Evolutionary conservation across 805 yeast species (phyloP), one percentile per base, ranked within the genome.

Genomic region (Wickerhamomyces bovis): DNA sequence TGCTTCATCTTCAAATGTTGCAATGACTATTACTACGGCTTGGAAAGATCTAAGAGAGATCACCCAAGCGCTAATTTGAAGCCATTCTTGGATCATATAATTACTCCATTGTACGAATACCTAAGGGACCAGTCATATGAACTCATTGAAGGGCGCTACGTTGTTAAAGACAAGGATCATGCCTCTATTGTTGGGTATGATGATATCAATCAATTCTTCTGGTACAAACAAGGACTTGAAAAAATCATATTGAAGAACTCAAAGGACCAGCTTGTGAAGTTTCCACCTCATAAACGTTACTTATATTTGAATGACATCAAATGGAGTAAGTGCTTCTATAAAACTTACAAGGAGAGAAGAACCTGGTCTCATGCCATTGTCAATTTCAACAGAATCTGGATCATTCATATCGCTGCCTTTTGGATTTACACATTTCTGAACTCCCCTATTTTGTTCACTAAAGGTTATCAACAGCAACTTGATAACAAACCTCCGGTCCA

Each of bases 1-100:
- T 87, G 95, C 51, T 89, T 89, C 54, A 77, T 89, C 22, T 88
- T 82, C 69, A 86, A 88, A 57, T 83, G 95, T 55, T 88, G 95
- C 43, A 75, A 77, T 42, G 90, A 85, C 57, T 75, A 75, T 53
- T 83, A 74, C 54, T 77, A 76, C 53, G 73, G 82, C 0, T 60
- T 76, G 15, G 73, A 71, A 44, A 54, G 42, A 18, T 55, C 71
- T 26, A 61, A 66, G 22, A 60, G 63, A 41, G 64, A 60, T 16
- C 46, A 61, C 12, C 60, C 61, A 10, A 60, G 60, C 39, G 53
- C 47, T 48, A 56, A 54, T 46, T 65, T 48, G 40, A 67, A 39
- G 15, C 70, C 74, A 38, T 83, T 77, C 55, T 68, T 89, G 21
- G 83, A 86, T 50, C 84, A 81, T 50, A 76, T 78, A 3, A 80